Conservation (phyloP, 208 protist species). For the Leishmania martiniquensis region DNA sequence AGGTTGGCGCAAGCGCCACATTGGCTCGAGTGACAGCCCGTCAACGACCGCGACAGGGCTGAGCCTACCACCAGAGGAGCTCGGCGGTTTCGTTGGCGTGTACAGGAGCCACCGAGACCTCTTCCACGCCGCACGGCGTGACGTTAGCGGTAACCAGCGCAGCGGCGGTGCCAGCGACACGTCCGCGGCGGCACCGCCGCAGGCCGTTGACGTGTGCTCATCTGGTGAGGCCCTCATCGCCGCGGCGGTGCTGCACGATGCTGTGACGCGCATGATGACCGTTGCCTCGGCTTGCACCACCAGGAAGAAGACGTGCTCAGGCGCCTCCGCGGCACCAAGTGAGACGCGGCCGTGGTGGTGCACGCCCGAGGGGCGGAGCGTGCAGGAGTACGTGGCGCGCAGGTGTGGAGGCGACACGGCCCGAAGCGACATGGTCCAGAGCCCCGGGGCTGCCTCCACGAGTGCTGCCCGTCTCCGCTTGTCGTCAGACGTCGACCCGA, state of each 20-base stretch:
- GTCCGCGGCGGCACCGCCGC: not conserved
- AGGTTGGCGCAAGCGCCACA: not conserved
- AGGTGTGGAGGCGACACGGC: slow-evolving; percentile 12
- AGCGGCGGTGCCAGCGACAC: not conserved
- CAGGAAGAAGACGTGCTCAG: not conserved
- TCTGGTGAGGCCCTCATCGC: slow-evolving; percentile 54
- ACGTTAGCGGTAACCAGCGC: not conserved
- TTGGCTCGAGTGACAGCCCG: not conserved
- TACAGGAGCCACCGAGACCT: slow-evolving; percentile 11
- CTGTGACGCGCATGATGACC: slow-evolving; percentile 33
- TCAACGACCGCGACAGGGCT: not conserved
- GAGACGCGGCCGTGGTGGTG: not conserved
- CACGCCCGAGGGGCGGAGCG: not conserved
- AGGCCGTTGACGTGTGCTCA: slow-evolving; percentile 26
- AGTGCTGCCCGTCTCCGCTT: no score
- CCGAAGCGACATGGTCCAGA: not conserved
- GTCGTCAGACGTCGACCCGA: no score
- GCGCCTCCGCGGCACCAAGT: not conserved
- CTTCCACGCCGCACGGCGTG: not conserved
- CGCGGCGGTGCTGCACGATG: slow-evolving; percentile 61
- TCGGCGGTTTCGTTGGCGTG: slow-evolving; percentile 14
- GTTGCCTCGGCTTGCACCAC: not conserved
- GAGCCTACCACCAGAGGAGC: not conserved
- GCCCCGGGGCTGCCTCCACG: not conserved
- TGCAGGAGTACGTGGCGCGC: slow-evolving; percentile 22